A percentile compares a stretch with the other conserved stretches of the same genome.
These are phyloP conservation scores for Rostrohypoxylon terebratum DNA, from an alignment of 495 filamentous ascomycete species.

Conservation along the genomic window DNA sequence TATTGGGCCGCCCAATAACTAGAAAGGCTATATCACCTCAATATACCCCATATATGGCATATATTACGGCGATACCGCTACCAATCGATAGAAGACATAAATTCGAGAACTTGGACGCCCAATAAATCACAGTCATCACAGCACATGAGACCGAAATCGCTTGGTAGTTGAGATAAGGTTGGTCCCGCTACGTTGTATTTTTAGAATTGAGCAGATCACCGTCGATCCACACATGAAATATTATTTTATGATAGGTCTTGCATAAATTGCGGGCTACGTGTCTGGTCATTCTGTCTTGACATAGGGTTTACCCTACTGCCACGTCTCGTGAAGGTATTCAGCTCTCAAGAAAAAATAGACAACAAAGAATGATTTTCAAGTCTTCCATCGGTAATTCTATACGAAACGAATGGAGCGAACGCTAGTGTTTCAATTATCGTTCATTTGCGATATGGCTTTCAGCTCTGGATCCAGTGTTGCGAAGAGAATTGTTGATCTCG, in stretches of 20 bases:
- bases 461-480: background rate
- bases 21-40: background rate
- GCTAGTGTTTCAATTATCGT: background rate
- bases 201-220: slow-evolving; percentile 1
- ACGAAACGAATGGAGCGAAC: background rate
- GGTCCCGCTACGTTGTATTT: slow-evolving; percentile 15
- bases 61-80: slow-evolving; percentile 1
- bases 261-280: slow-evolving; percentile 27
- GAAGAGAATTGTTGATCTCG: background rate
- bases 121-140: background rate
- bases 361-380: background rate
- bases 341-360: background rate
- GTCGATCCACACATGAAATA: slow-evolving; percentile 13
- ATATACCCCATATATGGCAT: slow-evolving; percentile 7
- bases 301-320: slow-evolving; percentile 25
- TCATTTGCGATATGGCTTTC: background rate
- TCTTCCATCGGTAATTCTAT: background rate
- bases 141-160: background rate
- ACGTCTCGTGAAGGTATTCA: slow-evolving; percentile 21
- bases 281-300: background rate
- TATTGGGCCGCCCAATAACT: slow-evolving; percentile 1
- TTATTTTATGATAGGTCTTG: background rate
- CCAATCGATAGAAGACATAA: slow-evolving; percentile 18
- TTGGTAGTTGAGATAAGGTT: slow-evolving; percentile 23
- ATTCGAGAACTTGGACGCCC: background rate